Evolutionary conservation across 495 filamentous ascomycete species (phyloP), one percentile per base, ranked within the genome.

Genomic region (Articulospora tetracladia): DNA sequence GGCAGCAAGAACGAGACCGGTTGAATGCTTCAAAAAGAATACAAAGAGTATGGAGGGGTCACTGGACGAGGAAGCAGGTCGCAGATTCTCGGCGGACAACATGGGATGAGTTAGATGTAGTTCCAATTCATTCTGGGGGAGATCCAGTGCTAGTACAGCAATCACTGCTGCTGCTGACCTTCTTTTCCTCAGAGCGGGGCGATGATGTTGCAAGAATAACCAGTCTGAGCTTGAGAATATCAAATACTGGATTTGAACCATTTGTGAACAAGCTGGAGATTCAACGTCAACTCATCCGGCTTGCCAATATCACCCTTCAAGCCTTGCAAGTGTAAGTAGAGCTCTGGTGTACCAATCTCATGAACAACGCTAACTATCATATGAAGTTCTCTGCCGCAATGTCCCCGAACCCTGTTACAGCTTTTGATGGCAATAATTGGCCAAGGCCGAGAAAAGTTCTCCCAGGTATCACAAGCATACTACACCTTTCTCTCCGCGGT

Each of bases 11-110:
- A 68, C 81, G 93, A 62, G 86, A 91, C 20, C 83, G 86, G 48
- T 76, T 93, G 27, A 87, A 86, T 67, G 91, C 93, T 25, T 81
- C 84, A 30, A 87, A 82, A 62, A 77, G 76, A 47, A 80, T 98
- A 62, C 94, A 98, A 70, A 82, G 85, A 60, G 74, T 80, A 72
- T 98, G 93, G 93, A 80, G 94, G 74, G 92, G 91, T 10, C 79
- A 93, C 70, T 82, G 75, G 55, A 83, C 75, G 26, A 81, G 91
- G 64, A 81, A 78, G 61, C 67, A 70, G 55, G 75, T 90, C 62
- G 79, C 82, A 60, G 64, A 72, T 24, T 55, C 61, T 17, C 88
- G 88, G 74, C 82, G 91, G 66, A 67, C 73, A 49, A 78, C 84
- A 60, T 93, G 91, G 82, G 92, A 97, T 72, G 63, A 73, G 11